Conservation (phyloP, 805 yeast genomes). For the Phaffomyces opuntiae region DNA sequence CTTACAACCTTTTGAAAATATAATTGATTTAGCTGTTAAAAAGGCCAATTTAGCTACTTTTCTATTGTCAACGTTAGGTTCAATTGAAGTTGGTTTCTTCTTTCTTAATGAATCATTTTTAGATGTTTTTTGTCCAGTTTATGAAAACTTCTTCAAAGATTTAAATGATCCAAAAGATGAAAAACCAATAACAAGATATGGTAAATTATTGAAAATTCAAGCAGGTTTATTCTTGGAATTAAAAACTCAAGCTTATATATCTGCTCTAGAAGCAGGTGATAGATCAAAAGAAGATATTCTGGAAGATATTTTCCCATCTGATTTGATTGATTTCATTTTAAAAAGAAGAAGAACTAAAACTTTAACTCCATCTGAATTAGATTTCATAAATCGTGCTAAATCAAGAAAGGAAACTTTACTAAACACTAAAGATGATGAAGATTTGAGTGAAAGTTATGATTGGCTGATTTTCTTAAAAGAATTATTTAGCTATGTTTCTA, state of each 20-base stretch:
- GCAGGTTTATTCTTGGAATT: constrained; percentile 75
- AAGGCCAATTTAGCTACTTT: constrained; percentile 87
- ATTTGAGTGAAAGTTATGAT: constrained; percentile 65
- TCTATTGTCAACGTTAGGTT: constrained; percentile 77
- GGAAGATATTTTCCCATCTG: constrained; percentile 67
- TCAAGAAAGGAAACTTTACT: constrained; percentile 59
- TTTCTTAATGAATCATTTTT: constrained; percentile 78
- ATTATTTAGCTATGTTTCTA: constrained; percentile 68
- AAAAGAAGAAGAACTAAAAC: constrained; percentile 27
- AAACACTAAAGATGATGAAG: constrained; percentile 38
- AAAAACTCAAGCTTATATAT: constrained; percentile 91
- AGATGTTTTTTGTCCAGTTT: constrained; percentile 73
- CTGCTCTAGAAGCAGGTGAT: constrained; percentile 65
- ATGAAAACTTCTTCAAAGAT: constrained; percentile 12
- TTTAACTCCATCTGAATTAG: constrained; percentile 71
- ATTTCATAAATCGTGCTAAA: constrained; percentile 68
- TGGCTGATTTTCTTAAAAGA: constrained; percentile 83
- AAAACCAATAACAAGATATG: constrained; percentile 43
- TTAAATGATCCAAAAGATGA: constrained; percentile 17
- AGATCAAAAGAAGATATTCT: constrained; percentile 59
- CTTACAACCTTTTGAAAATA: constrained; percentile 16
- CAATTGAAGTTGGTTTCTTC: constrained; percentile 81
- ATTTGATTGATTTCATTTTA: constrained; percentile 39
- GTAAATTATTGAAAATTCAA: constrained; percentile 71
- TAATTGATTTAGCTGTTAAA: constrained; percentile 44